phyloP scores from a whole-genome alignment of 441 rosid species.

The Jatropha podagrica region DNA sequence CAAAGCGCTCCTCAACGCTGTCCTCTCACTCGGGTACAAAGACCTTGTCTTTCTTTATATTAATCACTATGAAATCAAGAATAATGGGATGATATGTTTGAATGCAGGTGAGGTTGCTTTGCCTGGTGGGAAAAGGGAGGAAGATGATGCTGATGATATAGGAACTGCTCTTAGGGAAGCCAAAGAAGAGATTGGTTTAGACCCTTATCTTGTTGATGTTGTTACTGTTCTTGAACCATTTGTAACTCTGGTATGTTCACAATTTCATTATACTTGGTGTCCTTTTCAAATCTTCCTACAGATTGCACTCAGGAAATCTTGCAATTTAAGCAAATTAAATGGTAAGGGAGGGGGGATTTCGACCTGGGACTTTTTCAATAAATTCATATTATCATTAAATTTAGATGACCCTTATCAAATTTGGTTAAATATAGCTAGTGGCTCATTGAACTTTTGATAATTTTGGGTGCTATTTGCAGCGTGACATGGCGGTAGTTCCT shows the following conservation, averaged over 20 bases:
- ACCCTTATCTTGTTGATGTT: constrained; percentile 60
- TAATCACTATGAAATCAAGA: background rate
- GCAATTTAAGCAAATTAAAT: no score
- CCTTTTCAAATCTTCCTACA: background rate
- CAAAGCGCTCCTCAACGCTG: constrained; percentile 59
- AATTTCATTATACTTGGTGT: background rate
- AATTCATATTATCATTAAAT: background rate
- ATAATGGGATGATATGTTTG: background rate
- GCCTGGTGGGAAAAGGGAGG: constrained; percentile 73
- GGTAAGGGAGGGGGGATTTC: no score
- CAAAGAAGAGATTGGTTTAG: constrained; percentile 70
- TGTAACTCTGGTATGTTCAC: constrained; percentile 41
- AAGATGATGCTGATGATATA: constrained; percentile 53
- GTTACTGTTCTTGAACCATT: constrained; percentile 57
- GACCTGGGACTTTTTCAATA: no score
- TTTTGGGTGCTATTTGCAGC: constrained; percentile 32
- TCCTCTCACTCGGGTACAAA: constrained; percentile 57
- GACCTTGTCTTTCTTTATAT: background rate
- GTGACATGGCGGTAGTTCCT: constrained; percentile 49
- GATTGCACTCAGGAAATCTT: background rate
- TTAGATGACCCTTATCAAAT: background rate
- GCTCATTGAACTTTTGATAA: background rate
- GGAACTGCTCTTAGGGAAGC: constrained; percentile 76
- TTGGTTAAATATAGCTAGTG: background rate
- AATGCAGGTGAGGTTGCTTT: constrained; percentile 67